Base-by-base conservation (phyloP, 345 rosid genomes). In the Aquilaria malaccensis region DNA sequence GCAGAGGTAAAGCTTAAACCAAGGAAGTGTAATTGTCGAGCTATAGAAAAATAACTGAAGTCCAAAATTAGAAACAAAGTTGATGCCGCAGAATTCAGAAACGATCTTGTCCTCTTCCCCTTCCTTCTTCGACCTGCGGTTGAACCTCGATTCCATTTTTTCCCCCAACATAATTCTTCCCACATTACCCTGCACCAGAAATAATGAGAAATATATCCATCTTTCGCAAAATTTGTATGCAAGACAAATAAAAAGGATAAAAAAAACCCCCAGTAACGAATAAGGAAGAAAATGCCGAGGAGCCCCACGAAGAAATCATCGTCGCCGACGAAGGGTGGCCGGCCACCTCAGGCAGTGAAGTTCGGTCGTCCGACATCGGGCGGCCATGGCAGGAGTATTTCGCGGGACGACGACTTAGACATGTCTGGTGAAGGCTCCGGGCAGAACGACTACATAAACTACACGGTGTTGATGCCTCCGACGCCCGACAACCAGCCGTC, bases 391-490 rank as follows among this genome's bases (percentile, higher is more conserved):
- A 72, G 0, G 90, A 79, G 11, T 89, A 85, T 56, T 85, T 84
- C 50, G 69, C 86, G 62, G 85, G 89, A 6, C 50, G 96, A 89
- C 7, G 96, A 89, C 32, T 33, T 89, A 50, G 96, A 89, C 68
- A 22, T 22, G 22, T 22, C 22, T 22, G 86, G 88, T 1, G 95
- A 89, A 14, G 73, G 67, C 56, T 75, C 85, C n/a, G 73, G 80
- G 15, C 98, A 81, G 56, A 86, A 22, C 22, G 22, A 22, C 22
- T 22, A 22, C 22, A 22, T 22, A 1, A 22, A 73, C 46, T 92
- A 92, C 84, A 92, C 98, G 0, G 97, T 92, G 33, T 74, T 89
- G 66, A 75, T 92, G 95, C 98, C 98, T 5, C 95, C 98, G 0
- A 92, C 98, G 0, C 98, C 98, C 0, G 98, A 92, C 55, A 92